phyloP scores from a whole-genome alignment of 257 asterid species.

The Solanum commersonii region DNA sequence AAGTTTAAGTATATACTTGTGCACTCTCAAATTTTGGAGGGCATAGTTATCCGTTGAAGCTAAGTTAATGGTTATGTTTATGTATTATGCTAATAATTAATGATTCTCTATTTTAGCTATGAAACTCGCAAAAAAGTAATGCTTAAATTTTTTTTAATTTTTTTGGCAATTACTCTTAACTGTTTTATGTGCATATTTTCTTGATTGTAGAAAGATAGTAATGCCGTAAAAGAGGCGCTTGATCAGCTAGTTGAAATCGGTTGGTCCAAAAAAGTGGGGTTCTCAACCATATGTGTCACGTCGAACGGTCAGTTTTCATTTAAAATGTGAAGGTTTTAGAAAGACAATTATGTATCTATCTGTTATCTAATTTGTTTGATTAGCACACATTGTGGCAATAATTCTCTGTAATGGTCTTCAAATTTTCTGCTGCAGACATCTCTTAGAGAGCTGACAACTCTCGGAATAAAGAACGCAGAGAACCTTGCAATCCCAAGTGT shows the following conservation, averaged over 20 bases:
- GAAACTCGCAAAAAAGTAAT: no score
- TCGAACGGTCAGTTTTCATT: constrained; percentile 64
- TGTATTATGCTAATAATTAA: no score
- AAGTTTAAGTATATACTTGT: no score
- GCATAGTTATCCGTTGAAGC: rapidly evolving
- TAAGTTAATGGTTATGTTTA: no score
- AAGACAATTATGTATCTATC: background rate
- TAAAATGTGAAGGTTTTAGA: constrained; percentile 4
- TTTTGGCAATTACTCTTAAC: background rate
- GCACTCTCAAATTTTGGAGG: no score
- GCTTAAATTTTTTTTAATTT: no score
- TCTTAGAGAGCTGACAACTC: constrained; percentile 76
- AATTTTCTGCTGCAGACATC: constrained; percentile 53
- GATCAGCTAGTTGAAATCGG: constrained; percentile 71
- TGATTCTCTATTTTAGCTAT: no score
- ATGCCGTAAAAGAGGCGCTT: constrained; percentile 74
- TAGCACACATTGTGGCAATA: background rate
- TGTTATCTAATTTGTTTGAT: background rate
- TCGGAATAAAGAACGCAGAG: constrained; percentile 89
- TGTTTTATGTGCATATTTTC: constrained; percentile 6
- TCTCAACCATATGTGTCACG: constrained; percentile 93
- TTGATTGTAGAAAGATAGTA: constrained; percentile 51
- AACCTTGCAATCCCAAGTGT: constrained; percentile 88
- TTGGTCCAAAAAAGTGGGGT: constrained; percentile 78
- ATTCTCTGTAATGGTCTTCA: background rate